These are phyloP conservation scores for Puccinellia tenuiflora DNA, from an alignment of 176 grass and related monocot genomes.

Conservation along the genomic window DNA sequence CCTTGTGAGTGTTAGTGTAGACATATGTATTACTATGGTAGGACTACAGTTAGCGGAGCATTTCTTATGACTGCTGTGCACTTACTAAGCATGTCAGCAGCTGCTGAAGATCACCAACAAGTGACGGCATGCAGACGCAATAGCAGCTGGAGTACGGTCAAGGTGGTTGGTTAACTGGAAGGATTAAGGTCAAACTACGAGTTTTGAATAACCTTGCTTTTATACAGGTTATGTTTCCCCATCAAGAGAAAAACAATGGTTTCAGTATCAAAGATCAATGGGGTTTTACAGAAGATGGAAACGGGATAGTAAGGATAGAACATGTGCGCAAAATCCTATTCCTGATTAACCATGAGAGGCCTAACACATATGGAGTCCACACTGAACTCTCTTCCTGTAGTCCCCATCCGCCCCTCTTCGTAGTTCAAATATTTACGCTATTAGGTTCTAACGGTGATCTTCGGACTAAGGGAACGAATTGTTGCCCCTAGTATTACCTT, in stretches of 20 bases:
- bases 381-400: background rate
- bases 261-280: background rate
- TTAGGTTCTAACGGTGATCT: background rate
- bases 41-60: background rate
- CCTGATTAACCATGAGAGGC: background rate
- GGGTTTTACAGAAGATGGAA: background rate
- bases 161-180: background rate
- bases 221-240: background rate
- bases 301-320: background rate
- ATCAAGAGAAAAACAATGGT: background rate
- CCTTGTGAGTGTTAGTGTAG: background rate
- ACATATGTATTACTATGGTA: background rate
- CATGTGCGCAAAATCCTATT: background rate
- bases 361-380: background rate
- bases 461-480: background rate
- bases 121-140: background rate
- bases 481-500: constrained; percentile 4
- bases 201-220: background rate
- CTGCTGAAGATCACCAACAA: background rate
- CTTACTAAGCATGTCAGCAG: background rate
- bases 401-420: background rate
- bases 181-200: background rate
- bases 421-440: background rate
- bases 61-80: background rate
- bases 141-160: background rate